These are phyloP conservation scores for Cyberlindnera sargentensis DNA, from an alignment of 805 yeast genomes.

Conservation along the genomic window DNA sequence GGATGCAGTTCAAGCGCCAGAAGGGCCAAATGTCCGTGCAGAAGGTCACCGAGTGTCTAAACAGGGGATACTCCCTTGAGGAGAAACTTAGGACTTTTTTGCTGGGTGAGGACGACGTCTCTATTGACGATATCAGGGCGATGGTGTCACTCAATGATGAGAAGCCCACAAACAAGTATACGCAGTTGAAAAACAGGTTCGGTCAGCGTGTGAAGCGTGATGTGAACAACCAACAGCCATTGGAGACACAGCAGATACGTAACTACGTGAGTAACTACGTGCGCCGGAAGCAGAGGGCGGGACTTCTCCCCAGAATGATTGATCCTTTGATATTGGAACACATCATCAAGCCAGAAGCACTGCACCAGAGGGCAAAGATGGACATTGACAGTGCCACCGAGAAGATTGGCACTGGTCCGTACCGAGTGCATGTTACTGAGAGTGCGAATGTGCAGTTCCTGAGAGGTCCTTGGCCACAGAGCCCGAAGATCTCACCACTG, in stretches of 20 bases:
- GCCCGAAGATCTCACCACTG: conserved; percentile 8
- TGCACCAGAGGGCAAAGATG: conserved; percentile 12
- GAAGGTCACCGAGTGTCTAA: conserved; percentile 5
- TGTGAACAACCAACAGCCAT: conserved; percentile 13
- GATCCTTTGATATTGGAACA: conserved; percentile 12
- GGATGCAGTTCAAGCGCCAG: conserved; percentile 6
- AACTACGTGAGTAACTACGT: conserved; percentile 13
- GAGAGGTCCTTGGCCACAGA: conserved; percentile 18
- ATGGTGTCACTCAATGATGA: not conserved
- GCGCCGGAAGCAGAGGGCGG: conserved; percentile 6
- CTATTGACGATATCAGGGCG: not conserved
- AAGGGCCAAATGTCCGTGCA: conserved; percentile 18
- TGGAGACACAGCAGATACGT: conserved; percentile 8
- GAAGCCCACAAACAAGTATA: not conserved
- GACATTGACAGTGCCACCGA: conserved; percentile 4
- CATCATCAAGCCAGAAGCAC: conserved; percentile 17
- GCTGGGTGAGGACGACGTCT: not conserved
- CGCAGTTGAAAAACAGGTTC: conserved; percentile 1
- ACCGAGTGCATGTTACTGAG: conserved; percentile 10
- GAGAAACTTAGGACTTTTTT: conserved; percentile 6
- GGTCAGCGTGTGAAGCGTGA: conserved; percentile 17
- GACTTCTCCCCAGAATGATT: conserved; percentile 13
- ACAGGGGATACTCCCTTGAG: conserved; percentile 11
- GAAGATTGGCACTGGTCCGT: conserved; percentile 14
- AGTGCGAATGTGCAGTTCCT: conserved; percentile 11